Evolutionary conservation across 2,329 filamentous ascomycete genomes (phyloP).

Genomic region (Boeremia exigua): DNA sequence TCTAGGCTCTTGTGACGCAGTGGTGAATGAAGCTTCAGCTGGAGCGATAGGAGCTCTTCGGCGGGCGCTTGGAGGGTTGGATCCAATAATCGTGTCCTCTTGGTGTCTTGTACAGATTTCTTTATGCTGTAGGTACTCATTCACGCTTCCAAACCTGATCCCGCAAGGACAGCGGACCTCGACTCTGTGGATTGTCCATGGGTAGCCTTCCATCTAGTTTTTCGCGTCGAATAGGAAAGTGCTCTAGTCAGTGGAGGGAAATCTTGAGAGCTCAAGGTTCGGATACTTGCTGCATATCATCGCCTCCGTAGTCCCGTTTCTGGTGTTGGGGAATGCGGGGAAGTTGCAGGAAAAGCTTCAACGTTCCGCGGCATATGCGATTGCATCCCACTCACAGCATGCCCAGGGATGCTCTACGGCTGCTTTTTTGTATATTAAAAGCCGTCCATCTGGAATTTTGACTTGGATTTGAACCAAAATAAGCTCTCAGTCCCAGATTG

Average conservation of each 20-base stretch:
- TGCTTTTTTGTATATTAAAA: no score
- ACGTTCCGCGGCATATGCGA: no score
- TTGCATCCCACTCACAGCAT: no score
- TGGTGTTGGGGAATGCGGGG: neutral
- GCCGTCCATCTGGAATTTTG: no score
- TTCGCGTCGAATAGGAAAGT: neutral
- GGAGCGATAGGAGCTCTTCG: neutral
- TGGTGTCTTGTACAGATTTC: neutral
- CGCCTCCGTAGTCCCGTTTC: neutral
- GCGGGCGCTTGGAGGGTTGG: neutral
- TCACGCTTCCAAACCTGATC: neutral
- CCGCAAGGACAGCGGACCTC: neutral
- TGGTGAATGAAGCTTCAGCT: neutral
- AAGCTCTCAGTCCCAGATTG: no score
- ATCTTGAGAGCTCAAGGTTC: neutral
- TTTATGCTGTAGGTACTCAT: neutral
- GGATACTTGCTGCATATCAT: neutral
- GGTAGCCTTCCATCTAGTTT: neutral
- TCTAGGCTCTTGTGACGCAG: neutral
- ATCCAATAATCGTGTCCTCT: neutral
- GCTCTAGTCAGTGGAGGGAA: neutral
- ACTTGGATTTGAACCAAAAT: no score
- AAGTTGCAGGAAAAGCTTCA: neutral
- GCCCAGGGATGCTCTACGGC: no score
- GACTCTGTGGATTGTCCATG: neutral